A percentile compares a stretch with the other conserved stretches of the same genome.
Evolutionary conservation across 352 stramenopile genomes (phyloP).

Genomic region (Pythium utonaiense): DNA sequence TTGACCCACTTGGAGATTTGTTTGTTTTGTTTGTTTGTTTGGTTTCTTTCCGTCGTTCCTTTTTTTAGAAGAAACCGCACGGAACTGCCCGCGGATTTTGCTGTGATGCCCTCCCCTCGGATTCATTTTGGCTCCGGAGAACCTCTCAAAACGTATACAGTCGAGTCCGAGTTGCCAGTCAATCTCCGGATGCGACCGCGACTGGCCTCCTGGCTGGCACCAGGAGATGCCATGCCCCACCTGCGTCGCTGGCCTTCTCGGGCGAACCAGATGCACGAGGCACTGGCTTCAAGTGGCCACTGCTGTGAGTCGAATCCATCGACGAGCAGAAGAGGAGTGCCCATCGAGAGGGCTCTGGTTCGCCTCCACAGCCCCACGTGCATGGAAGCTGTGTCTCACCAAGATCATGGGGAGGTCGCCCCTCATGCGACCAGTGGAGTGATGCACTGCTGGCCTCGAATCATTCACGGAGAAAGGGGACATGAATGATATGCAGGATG

Average conservation of each 20-base stretch:
- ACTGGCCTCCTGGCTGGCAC: not conserved
- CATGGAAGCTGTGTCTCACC: not conserved
- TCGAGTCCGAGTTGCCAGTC: not conserved
- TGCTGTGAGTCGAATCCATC: not conserved
- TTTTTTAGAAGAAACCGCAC: slow-evolving; percentile 27
- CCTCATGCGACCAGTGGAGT: not conserved
- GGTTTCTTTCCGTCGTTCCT: slow-evolving; percentile 16
- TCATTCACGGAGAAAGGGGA: not conserved
- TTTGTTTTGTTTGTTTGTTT: no score
- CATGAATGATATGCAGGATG: not conserved
- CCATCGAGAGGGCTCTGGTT: no score
- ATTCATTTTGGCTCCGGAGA: not conserved
- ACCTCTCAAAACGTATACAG: not conserved
- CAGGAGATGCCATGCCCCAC: not conserved
- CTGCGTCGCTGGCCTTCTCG: not conserved
- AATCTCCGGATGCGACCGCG: not conserved
- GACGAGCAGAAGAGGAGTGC: not conserved
- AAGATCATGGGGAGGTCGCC: no score
- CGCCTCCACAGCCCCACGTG: no score
- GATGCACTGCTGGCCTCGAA: not conserved
- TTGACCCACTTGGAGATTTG: no score
- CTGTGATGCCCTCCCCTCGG: not conserved
- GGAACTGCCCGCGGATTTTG: not conserved
- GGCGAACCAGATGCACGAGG: not conserved
- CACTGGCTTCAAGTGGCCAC: slow-evolving; percentile 2